Base-by-base conservation (phyloP, 177 flowering plant species). In the Vitis hybrid region DNA sequence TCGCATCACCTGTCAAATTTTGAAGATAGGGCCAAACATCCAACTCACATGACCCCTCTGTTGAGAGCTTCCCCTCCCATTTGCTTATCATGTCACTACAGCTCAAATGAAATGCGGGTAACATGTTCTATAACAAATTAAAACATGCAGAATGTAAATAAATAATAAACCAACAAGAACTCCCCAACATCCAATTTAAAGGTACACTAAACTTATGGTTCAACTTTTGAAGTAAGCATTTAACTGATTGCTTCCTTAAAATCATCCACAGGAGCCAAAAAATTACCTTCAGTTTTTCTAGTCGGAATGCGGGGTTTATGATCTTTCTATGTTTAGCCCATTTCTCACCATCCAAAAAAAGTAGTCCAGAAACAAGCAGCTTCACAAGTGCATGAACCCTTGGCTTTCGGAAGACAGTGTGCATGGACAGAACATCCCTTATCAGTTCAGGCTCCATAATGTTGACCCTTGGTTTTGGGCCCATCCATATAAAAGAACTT, bases 401-500 rank as follows among this genome's bases (percentile, higher is more conserved):
- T 1, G 74, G 58, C 55, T 72, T 79, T 13, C 21, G 65, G 45
- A 71, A 78, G 34, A 66, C 73, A n/a, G 26, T 7, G 5, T 52
- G 61, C 61, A 66, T 78, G 3, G 32, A 49, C 10, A 81, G 64
- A 2, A 74, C 50, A 2, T 70, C 79, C 10, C 65, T 74, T 2
- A 81, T 40, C 1, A 65, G 72, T 40, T 76, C 80, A 1, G 80
- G 75, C 12, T 82, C 51, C 68, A 48, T 79, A 18, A 82, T 60
- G 32, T 26, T 68, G 60, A 82, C 64, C 64, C 71, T 72, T 8
- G 84, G 82, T 34, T 3, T 64, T 14, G 78, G 72, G 1, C 83
- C 85, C 10, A 74, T 0, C 85, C 83, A 82, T 1, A 70, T 64
- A 32, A 79, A 79, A 1, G 56, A 72, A 64, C 70, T 68, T 60